These are phyloP conservation scores for Pythium folliculosum DNA, from an alignment of 352 stramenopile species.

Conservation along the genomic window DNA sequence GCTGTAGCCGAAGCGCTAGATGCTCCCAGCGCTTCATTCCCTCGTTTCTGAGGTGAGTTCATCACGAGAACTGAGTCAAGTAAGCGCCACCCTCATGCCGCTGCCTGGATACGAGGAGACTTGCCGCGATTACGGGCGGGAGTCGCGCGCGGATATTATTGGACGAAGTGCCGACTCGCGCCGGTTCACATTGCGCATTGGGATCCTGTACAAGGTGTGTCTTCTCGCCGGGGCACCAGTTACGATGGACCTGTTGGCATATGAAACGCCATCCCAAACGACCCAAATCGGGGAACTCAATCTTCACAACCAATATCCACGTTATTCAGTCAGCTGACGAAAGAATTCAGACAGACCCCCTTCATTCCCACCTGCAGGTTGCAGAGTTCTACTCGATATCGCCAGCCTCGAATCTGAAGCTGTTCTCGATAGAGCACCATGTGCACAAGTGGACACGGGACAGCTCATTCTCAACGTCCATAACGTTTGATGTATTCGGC, in stretches of 20 bases:
- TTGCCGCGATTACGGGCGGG: background rate
- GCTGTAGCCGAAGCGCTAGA: background rate
- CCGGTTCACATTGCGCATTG: background rate
- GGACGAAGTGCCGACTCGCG: background rate
- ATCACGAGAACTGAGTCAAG: background rate
- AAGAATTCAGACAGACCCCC: background rate
- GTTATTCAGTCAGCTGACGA: background rate
- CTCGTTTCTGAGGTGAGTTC: conserved; percentile 11
- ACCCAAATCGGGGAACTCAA: background rate
- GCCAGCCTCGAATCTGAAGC: too few relatives aligned
- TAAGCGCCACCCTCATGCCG: background rate
- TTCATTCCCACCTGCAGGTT: background rate
- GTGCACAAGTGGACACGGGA: too few relatives aligned
- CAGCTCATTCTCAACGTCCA: too few relatives aligned
- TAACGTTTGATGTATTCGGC: too few relatives aligned
- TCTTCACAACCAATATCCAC: background rate
- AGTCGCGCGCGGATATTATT: background rate
- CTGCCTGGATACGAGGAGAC: background rate
- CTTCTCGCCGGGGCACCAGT: background rate
- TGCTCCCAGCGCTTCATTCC: background rate
- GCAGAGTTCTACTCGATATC: too few relatives aligned
- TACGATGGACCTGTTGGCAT: conserved; percentile 3
- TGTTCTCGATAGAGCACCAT: too few relatives aligned
- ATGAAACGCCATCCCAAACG: background rate
- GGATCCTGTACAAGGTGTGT: background rate